Conservation (phyloP, 441 rosid genomes). For the Populus hybrid region DNA sequence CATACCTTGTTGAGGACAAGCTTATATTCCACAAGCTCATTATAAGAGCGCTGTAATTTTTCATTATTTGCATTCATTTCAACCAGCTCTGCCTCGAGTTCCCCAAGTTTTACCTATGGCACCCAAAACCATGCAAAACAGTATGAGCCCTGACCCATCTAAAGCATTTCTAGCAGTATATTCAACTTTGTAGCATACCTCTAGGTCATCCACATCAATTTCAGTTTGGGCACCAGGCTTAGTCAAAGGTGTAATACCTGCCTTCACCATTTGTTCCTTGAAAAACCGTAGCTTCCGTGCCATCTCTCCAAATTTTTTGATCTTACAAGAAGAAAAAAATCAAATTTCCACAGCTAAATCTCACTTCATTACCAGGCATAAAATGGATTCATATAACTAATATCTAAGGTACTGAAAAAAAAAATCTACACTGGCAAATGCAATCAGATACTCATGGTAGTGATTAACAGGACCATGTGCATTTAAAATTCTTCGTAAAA, state of each 20-base stretch:
- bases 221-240: conserved; percentile 39
- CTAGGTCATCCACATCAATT: conserved; percentile 58
- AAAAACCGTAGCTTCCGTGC: conserved; percentile 74
- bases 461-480: background rate
- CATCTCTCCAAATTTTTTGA: conserved; percentile 88
- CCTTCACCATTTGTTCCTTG: conserved; percentile 87
- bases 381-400: background rate
- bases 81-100: conserved; percentile 82
- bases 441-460: background rate
- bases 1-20: conserved; percentile 78
- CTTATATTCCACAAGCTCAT: conserved; percentile 78
- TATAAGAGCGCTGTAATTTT: conserved; percentile 67
- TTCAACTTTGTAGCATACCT: conserved; percentile 40
- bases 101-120: conserved; percentile 66
- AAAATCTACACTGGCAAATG: background rate
- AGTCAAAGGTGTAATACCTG: conserved; percentile 41
- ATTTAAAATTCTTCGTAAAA: background rate
- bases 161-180: conserved; percentile 13
- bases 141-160: conserved; percentile 5
- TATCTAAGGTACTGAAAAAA: background rate
- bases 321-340: conserved; percentile 33
- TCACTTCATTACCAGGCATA: background rate
- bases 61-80: conserved; percentile 89
- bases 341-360: conserved; percentile 1
- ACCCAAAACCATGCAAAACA: conserved; percentile 1